Evolutionary conservation across 768 basidiomycete species (phyloP), one percentile per base, ranked within the genome.

Genomic region (Panaeolus cyanescens): DNA sequence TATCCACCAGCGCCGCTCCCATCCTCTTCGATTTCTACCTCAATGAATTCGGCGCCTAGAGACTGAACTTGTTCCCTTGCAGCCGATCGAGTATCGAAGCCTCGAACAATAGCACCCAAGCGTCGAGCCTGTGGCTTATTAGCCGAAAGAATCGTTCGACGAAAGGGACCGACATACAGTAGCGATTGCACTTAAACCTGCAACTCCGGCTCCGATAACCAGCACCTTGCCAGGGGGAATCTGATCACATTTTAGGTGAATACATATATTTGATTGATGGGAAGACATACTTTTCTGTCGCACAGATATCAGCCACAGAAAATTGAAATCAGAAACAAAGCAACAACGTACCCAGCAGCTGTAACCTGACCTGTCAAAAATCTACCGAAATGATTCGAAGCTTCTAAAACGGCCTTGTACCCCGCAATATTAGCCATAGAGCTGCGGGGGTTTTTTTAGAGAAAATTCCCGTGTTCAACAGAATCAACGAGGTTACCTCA

Each of bases 341-440:
- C 22, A 36, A 33, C 32, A 50, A 80, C 88, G 71, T 72, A 92
- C 89, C 91, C 92, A 72, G 92, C 93, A 60, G 93, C 93, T 5
- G 93, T 95, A 58, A 93, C 92, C 73, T 95, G 93, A 68, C 93
- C 93, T 32, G 93, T 93, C 65, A 95, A 79, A 77, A 93, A 95
- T 66, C 93, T 81, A 68, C 93, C 93, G 68, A 95, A 95, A 69
- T 91, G 85, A 72, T 93, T 94, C 25, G 92, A 91, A 31, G 93
- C 93, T 73, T 95, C 93, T 70, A 95, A 73, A 53, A 95, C 92
- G 37, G 93, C 93, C 72, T 95, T 93, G 74, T 95, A 95, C 12
- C 93, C 93, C n/a, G 92, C 85, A 39, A 93, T 95, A 70, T 95
- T 95, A n/a, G 90, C 88, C 93, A 95, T 95, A 25, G 92, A 94